phyloP scores from a whole-genome alignment of 1,284 basidiomycete species.

The Pascua sp. region DNA sequence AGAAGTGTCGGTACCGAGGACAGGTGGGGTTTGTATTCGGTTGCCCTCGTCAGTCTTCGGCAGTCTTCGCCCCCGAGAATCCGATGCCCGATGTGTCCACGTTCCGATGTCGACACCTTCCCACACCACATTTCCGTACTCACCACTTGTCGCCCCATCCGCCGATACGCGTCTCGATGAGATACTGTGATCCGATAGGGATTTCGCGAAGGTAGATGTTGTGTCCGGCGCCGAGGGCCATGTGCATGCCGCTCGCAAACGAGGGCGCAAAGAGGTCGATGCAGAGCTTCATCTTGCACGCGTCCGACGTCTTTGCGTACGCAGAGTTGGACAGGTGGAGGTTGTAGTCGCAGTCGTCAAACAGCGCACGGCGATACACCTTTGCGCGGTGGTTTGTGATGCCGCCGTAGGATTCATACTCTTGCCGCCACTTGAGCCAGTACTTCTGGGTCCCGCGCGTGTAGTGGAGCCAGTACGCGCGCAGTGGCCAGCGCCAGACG shows the following conservation, averaged over 20 bases:
- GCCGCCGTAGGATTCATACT: conserved; percentile 24
- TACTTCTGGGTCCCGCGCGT: conserved; percentile 29
- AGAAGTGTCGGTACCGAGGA: too few species aligned
- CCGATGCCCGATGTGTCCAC: too few species aligned
- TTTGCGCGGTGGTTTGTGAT: conserved; percentile 24
- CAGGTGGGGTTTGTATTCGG: too few species aligned
- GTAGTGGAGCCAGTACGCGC: conserved; percentile 25
- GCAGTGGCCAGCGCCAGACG: conserved; percentile 35
- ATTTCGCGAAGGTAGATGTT: conserved; percentile 75
- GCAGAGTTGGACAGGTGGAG: conserved; percentile 47
- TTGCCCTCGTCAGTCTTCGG: too few species aligned
- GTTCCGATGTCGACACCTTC: conserved; percentile 1
- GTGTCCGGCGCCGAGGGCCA: conserved; percentile 68
- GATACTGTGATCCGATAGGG: conserved; percentile 65
- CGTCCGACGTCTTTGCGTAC: conserved; percentile 54
- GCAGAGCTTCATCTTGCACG: conserved; percentile 54
- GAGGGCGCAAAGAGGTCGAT: conserved; percentile 60
- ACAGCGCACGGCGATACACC: conserved; percentile 31
- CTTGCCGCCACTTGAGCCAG: conserved; percentile 29
- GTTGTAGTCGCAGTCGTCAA: conserved; percentile 51
- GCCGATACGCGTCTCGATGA: conserved; percentile 64
- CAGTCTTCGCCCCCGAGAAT: too few species aligned
- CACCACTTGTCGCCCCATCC: conserved; percentile 85
- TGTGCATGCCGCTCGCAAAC: conserved; percentile 63
- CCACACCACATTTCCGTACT: conserved; percentile 25